Evolutionary conservation across 1,284 basidiomycete genomes (phyloP).

Genomic region (Trichosporon coremiiforme): DNA sequence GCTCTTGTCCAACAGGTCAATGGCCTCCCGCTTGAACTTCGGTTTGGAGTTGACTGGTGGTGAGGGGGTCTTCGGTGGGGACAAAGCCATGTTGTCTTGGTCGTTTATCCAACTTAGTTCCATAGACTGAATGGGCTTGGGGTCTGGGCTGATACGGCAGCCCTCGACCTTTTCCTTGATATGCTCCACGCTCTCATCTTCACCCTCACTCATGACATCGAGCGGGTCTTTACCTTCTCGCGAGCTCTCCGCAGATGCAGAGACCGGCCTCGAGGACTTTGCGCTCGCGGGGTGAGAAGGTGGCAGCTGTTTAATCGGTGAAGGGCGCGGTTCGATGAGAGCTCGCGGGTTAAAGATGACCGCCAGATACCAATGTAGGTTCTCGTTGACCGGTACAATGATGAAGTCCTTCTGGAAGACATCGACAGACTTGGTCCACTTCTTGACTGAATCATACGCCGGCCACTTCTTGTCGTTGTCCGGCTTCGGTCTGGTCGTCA

Average conservation of each 20-base stretch:
- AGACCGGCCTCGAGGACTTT: neutral
- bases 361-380: constrained; percentile 97
- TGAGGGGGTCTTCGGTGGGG: neutral
- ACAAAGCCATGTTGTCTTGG: constrained; percentile 1
- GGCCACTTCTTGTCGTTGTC: constrained; percentile 47
- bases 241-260: neutral
- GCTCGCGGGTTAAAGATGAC: constrained; percentile 77
- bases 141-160: neutral
- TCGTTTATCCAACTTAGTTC: constrained; percentile 14
- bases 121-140: constrained; percentile 21
- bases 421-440: constrained; percentile 85
- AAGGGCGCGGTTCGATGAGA: neutral
- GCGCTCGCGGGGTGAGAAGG: neutral
- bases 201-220: constrained; percentile 32
- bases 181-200: constrained; percentile 21
- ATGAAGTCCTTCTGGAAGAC: constrained; percentile 90
- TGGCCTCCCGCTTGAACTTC: constrained; percentile 23
- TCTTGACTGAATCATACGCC: constrained; percentile 80
- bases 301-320: constrained; percentile 37
- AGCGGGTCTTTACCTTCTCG: constrained; percentile 25
- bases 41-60: neutral
- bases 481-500: constrained; percentile 30
- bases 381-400: constrained; percentile 94
- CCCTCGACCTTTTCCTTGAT: neutral
- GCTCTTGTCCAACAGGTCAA: constrained; percentile 31